Evolutionary conservation across 768 basidiomycete genomes (phyloP).

Genomic region (Steccherinum ochraceum): DNA sequence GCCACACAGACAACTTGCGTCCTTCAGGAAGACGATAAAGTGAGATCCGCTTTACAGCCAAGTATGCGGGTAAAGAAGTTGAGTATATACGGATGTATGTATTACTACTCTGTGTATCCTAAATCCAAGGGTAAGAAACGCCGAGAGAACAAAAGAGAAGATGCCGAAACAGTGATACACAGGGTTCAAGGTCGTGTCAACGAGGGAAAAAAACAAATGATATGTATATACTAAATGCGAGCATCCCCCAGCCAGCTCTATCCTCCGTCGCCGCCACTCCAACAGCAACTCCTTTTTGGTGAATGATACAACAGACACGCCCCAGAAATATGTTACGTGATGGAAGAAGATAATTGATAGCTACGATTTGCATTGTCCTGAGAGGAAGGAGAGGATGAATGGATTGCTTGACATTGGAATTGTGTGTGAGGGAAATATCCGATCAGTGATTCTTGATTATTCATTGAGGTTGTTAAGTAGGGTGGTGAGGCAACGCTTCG

Average conservation of each 20-base stretch:
- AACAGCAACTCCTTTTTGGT: background rate
- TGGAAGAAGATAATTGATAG: background rate
- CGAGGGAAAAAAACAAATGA: background rate
- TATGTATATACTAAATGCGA: background rate
- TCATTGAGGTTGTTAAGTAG: constrained; percentile 85
- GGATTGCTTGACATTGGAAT: background rate
- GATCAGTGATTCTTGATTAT: too few relatives aligned
- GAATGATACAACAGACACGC: background rate
- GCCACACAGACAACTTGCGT: background rate
- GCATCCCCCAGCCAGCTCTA: background rate
- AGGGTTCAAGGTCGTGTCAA: background rate
- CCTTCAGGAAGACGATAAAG: background rate
- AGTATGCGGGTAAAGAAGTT: background rate
- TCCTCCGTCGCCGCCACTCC: background rate
- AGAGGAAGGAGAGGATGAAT: background rate
- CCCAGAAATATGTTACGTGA: background rate
- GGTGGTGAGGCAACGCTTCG: constrained; percentile 88
- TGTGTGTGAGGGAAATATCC: too few relatives aligned
- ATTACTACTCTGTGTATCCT: background rate
- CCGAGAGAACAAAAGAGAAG: background rate
- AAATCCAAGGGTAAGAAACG: background rate
- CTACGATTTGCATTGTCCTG: background rate
- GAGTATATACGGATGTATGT: background rate
- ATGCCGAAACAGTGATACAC: background rate
- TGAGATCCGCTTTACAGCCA: background rate